Percentiles rank a stretch among this genome's conserved stretches.
Evolutionary conservation across 2,329 filamentous ascomycete species (phyloP).

Genomic region (Fusarium marasasianum): DNA sequence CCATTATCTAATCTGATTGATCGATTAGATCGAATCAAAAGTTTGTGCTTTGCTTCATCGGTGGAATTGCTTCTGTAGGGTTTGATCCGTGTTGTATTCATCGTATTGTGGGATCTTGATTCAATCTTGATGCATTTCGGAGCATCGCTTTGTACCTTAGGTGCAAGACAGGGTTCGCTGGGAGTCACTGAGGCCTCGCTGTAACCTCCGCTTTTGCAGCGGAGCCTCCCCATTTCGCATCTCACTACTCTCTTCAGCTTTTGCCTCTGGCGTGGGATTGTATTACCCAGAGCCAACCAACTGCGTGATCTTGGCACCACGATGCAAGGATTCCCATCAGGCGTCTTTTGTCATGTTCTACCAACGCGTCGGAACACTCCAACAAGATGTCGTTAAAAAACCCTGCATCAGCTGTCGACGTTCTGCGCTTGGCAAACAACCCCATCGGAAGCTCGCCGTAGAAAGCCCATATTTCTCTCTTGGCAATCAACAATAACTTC

Average conservation of each 20-base stretch:
- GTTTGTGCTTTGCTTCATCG: background rate
- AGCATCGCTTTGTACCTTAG: background rate
- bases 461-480: background rate
- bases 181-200: background rate
- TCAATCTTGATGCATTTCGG: background rate
- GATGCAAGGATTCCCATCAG: conserved; percentile 15
- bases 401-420: conserved; percentile 19
- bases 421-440: conserved; percentile 19
- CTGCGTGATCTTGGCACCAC: background rate
- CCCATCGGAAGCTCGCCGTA: background rate
- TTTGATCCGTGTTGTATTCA: background rate
- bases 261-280: background rate
- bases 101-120: background rate
- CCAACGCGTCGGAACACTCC: conserved; percentile 11
- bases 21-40: conserved; percentile 31
- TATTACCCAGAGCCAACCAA: background rate
- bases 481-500: conserved; percentile 10
- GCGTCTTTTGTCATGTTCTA: background rate
- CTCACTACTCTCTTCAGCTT: background rate
- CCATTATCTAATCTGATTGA: conserved; percentile 41
- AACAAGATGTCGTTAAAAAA: background rate
- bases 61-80: background rate
- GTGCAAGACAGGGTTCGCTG: background rate
- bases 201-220: conserved; percentile 23
- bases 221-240: background rate